Evolutionary conservation across 2,329 filamentous ascomycete species (phyloP).

Genomic region (Rutstroemia sp.): DNA sequence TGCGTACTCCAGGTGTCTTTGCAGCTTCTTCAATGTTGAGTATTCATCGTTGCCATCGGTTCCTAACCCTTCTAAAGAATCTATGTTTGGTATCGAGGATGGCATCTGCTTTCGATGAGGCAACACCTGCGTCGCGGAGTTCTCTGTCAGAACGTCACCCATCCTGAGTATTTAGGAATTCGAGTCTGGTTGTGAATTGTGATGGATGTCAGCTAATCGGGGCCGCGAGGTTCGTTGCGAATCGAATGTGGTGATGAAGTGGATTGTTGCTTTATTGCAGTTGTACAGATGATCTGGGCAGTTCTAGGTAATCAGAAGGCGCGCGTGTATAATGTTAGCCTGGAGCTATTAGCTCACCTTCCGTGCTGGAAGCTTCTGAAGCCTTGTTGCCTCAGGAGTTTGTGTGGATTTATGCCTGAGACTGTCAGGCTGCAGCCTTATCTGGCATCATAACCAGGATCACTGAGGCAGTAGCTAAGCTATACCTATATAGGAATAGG

Average conservation of each 20-base stretch:
- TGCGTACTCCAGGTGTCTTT: constrained; percentile 87
- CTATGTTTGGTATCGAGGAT: constrained; percentile 80
- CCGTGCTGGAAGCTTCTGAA: no score
- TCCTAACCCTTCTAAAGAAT: constrained; percentile 77
- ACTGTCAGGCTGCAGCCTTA: no score
- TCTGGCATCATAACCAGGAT: no score
- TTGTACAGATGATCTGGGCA: background rate
- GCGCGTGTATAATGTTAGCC: constrained; percentile 9
- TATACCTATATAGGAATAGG: no score
- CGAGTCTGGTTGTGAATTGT: background rate
- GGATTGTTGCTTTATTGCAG: background rate
- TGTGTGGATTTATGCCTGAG: no score
- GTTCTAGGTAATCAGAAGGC: constrained; percentile 6
- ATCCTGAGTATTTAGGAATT: constrained; percentile 40
- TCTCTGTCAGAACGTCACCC: constrained; percentile 84
- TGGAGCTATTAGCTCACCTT: background rate
- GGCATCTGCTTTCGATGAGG: constrained; percentile 76
- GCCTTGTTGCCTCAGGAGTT: no score
- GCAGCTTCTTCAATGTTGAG: constrained; percentile 89
- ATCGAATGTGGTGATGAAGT: background rate
- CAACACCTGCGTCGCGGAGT: constrained; percentile 62
- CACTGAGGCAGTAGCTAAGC: no score
- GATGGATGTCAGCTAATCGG: constrained; percentile 1
- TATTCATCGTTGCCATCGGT: constrained; percentile 88
- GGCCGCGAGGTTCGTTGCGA: background rate